These are phyloP conservation scores for Fusarium sp. DNA, from an alignment of 2,329 filamentous ascomycete species.

Conservation along the genomic window DNA sequence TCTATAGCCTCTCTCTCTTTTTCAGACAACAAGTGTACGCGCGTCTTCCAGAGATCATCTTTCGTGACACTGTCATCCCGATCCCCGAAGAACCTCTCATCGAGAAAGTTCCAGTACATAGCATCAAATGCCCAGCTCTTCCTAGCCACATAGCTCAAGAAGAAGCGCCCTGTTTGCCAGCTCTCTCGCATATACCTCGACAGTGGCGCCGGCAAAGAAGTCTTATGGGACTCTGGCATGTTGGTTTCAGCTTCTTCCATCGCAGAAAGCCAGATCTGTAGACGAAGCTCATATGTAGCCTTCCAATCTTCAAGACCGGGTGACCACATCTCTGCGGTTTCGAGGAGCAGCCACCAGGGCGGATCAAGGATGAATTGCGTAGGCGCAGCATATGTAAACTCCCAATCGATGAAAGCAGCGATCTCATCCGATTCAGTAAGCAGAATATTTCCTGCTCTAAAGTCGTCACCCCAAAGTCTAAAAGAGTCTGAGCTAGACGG, in stretches of 20 bases:
- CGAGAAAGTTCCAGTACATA: background rate
- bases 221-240: background rate
- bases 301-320: background rate
- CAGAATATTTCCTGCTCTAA: constrained; percentile 50
- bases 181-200: background rate
- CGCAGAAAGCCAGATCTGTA: background rate
- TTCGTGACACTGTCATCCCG: constrained; percentile 11
- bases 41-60: constrained; percentile 45
- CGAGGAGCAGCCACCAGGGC: constrained; percentile 25
- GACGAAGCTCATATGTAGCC: background rate
- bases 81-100: constrained; percentile 43
- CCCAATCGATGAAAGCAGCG: constrained; percentile 52
- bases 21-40: constrained; percentile 44
- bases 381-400: constrained; percentile 51
- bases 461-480: constrained; percentile 51
- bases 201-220: background rate
- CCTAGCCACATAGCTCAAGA: background rate
- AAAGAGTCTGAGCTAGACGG: constrained; percentile 26
- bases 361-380: constrained; percentile 51
- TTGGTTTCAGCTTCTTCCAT: background rate
- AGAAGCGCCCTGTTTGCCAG: background rate
- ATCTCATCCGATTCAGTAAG: constrained; percentile 43
- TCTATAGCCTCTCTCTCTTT: constrained; percentile 47
- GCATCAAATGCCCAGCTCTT: background rate
- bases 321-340: background rate